Evolutionary conservation across 768 basidiomycete species (phyloP).

Genomic region (Amanita jacksonii): DNA sequence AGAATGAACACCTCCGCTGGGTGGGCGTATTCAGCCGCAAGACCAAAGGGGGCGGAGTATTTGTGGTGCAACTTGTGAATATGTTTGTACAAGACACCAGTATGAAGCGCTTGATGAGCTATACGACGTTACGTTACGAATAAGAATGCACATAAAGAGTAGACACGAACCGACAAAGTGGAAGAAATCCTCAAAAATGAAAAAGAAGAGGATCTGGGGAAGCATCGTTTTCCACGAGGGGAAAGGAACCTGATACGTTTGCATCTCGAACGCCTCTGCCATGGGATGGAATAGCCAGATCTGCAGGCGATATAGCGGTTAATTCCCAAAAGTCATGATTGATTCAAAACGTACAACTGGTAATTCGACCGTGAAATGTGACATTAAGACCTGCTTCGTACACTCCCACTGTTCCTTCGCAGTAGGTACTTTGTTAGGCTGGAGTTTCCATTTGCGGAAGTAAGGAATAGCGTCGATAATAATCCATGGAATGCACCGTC

Average conservation of each 20-base stretch:
- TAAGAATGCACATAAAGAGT: not conserved
- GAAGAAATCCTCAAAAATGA: constrained; percentile 93
- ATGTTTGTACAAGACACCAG: constrained; percentile 74
- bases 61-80: constrained; percentile 98
- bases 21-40: constrained; percentile 97
- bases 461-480: constrained; percentile 92
- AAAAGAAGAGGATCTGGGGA: constrained; percentile 80
- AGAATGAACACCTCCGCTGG: constrained; percentile 94
- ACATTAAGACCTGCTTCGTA: constrained; percentile 87
- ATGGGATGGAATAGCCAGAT: constrained; percentile 91
- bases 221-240: constrained; percentile 59
- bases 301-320: constrained; percentile 23
- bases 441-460: constrained; percentile 91
- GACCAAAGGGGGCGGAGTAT: constrained; percentile 92
- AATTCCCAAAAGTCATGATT: not conserved
- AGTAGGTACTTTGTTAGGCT: constrained; percentile 77
- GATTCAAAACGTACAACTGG: constrained; percentile 55
- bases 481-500: constrained; percentile 90
- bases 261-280: constrained; percentile 81
- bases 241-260: constrained; percentile 90
- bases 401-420: constrained; percentile 87
- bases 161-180: constrained; percentile 67
- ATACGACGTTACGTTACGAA: not conserved
- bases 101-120: constrained; percentile 90
- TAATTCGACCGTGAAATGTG: constrained; percentile 92